Base-by-base conservation (phyloP, 2,329 filamentous ascomycete species). In the Diaporthe amygdali region DNA sequence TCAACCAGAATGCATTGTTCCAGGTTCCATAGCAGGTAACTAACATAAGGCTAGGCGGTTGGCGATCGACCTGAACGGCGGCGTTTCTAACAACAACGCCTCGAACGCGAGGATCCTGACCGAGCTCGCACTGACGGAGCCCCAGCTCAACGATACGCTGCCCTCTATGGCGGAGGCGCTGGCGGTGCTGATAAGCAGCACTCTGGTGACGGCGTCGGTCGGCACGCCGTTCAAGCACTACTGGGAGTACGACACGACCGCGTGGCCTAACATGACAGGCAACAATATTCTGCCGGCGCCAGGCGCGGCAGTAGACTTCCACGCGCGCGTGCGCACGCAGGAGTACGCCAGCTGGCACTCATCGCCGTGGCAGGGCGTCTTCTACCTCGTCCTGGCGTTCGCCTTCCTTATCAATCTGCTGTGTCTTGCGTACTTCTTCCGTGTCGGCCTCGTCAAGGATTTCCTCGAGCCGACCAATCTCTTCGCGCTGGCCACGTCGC, bases 381-480 rank as follows among this genome's bases (percentile, higher is more conserved):
- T 95, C 80, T 91, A 93, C 76, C 70, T 90, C 1, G 85, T 95
- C 0, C 87, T 96, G 0, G 76, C 87, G 1, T 80, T 90, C 17
- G 90, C 93, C 1, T 93, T 94, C 76, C 73, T 88, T 30, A 89
- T 93, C 75, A 95, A 93, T 77, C 71, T 91, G 32, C 82, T 91
- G 47, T 93, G 92, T 70, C 82, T 94, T 0, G 76, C 83, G 2
- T 94, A 94, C 80, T 77, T 88, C 56, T 84, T 87, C 74, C 78
- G 83, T 7, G 83, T 83, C 0, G 88, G 89, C 0, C 86, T 94
- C 27, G 89, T 96, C 9, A 95, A 92, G 0, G 94, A 96, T 81
- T 95, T 93, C 77, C 93, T 91, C 0, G 93, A 96, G 76, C 92
- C 93, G 0, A 89, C 92, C 68, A 95, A 95, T 77, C 82, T 95